Evolutionary conservation across 371 early-diverging fungal species (phyloP).

Genomic region (Capniomyces stellatus): DNA sequence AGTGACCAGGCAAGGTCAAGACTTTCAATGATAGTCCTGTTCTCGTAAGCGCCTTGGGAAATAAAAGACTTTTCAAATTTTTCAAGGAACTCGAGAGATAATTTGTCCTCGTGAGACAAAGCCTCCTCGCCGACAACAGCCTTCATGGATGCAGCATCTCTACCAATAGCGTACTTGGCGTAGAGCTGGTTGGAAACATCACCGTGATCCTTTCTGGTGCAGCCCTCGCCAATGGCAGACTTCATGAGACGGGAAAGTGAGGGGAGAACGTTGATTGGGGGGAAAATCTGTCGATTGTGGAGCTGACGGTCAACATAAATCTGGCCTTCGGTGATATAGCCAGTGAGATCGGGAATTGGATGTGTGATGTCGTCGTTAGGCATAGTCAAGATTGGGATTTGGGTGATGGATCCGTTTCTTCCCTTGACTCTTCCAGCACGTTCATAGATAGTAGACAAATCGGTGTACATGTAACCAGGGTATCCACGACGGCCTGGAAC

Average conservation of each 20-base stretch:
- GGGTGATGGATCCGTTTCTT: slow-evolving; percentile 98
- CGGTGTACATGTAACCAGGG: slow-evolving; percentile 99
- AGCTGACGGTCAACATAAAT: slow-evolving; percentile 99
- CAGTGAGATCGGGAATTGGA: slow-evolving; percentile 99
- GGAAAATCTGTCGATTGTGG: slow-evolving; percentile 99
- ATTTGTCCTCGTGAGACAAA: slow-evolving; percentile 94
- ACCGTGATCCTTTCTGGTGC: slow-evolving; percentile 98
- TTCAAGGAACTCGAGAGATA: slow-evolving; percentile 96
- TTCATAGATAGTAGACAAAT: slow-evolving; percentile 99
- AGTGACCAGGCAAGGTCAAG: slow-evolving; percentile 98
- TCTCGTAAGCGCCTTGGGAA: slow-evolving; percentile 89
- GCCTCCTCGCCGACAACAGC: slow-evolving; percentile 99
- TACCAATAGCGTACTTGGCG: slow-evolving; percentile 99
- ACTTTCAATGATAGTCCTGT: slow-evolving; percentile 93
- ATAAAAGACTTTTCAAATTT: slow-evolving; percentile 98
- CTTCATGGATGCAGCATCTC: slow-evolving; percentile 99
- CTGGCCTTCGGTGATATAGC: slow-evolving; percentile 99
- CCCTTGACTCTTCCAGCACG: slow-evolving; percentile 99
- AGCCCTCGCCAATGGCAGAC: slow-evolving; percentile 98
- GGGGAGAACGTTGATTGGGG: slow-evolving; percentile 99
- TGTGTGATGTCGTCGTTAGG: slow-evolving; percentile 99
- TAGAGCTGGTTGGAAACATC: slow-evolving; percentile 99
- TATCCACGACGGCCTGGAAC: slow-evolving; percentile 99
- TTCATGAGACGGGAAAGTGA: slow-evolving; percentile 99
- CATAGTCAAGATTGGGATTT: slow-evolving; percentile 99